These are phyloP conservation scores for Daldinia grandis DNA, from an alignment of 495 filamentous ascomycete species.

Conservation along the genomic window DNA sequence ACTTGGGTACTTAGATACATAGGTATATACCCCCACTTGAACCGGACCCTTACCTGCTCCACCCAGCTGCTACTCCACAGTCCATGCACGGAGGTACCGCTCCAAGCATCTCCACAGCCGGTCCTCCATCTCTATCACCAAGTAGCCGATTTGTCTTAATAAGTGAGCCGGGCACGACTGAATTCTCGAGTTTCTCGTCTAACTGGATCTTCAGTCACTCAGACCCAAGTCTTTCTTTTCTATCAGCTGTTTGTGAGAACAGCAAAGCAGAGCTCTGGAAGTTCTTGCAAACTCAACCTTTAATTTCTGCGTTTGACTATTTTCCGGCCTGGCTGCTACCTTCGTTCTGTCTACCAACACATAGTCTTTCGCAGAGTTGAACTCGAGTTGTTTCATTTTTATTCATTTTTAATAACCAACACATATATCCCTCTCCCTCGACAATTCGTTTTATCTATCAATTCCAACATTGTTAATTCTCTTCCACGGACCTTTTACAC, in stretches of 20 bases:
- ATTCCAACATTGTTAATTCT: constrained; percentile 13
- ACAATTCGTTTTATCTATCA: neutral
- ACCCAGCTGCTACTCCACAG: constrained; percentile 35
- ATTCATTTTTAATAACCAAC: constrained; percentile 28
- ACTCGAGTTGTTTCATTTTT: constrained; percentile 23
- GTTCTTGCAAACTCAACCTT: constrained; percentile 52
- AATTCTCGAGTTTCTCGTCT: constrained; percentile 30
- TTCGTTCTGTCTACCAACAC: constrained; percentile 34
- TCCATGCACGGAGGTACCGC: constrained; percentile 33
- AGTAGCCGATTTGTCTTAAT: constrained; percentile 26
- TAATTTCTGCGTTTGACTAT: constrained; percentile 20
- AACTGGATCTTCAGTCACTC: constrained; percentile 52
- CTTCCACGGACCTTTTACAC: neutral
- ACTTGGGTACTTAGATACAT: constrained; percentile 11
- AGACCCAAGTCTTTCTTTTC: constrained; percentile 51
- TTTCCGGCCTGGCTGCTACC: constrained; percentile 24
- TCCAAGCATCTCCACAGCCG: constrained; percentile 25
- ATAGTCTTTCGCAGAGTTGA: constrained; percentile 28
- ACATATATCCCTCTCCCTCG: constrained; percentile 6
- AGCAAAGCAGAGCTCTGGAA: constrained; percentile 62
- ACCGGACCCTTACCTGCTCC: constrained; percentile 20
- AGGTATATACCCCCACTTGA: constrained; percentile 9
- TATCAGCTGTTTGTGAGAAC: constrained; percentile 38
- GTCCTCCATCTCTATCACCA: constrained; percentile 35
- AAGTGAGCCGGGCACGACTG: constrained; percentile 23